Conservation (phyloP, 495 filamentous ascomycete species). For the Xylona heveae region DNA sequence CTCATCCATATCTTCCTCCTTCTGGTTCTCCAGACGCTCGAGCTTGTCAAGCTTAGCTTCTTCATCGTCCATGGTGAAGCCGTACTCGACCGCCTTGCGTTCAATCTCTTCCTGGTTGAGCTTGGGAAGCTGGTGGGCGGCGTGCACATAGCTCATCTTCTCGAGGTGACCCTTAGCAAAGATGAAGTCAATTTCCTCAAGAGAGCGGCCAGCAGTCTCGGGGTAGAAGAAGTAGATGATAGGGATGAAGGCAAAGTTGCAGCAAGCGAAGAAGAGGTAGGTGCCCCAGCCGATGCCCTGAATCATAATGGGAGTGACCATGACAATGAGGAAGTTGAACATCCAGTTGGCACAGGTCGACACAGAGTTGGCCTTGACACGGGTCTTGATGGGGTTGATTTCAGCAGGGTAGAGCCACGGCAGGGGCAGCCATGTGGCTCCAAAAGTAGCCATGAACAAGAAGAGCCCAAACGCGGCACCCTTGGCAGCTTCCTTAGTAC, state of each 20-base stretch:
- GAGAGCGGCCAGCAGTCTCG: slow-evolving; percentile 43
- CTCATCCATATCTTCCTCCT: too few species aligned
- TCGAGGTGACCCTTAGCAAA: slow-evolving; percentile 61
- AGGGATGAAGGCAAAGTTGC: slow-evolving; percentile 52
- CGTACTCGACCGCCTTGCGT: slow-evolving; percentile 36
- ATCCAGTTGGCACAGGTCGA: slow-evolving; percentile 63
- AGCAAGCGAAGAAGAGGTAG: slow-evolving; percentile 55
- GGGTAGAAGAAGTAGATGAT: slow-evolving; percentile 62
- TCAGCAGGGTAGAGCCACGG: slow-evolving; percentile 49
- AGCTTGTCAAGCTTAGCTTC: slow-evolving; percentile 6
- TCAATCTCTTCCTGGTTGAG: slow-evolving; percentile 43
- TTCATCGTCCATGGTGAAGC: slow-evolving; percentile 18
- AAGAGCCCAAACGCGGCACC: slow-evolving; percentile 61
- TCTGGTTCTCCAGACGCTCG: too few species aligned
- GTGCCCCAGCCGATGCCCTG: slow-evolving; percentile 47
- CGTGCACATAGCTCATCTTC: slow-evolving; percentile 53
- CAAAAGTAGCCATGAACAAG: slow-evolving; percentile 59
- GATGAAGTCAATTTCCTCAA: slow-evolving; percentile 67
- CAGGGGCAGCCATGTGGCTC: slow-evolving; percentile 52
- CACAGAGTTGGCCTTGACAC: slow-evolving; percentile 54
- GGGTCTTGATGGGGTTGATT: slow-evolving; percentile 54
- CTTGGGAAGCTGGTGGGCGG: slow-evolving; percentile 45
- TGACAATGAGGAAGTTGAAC: slow-evolving; percentile 64
- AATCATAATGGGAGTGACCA: slow-evolving; percentile 62
- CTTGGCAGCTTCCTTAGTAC: slow-evolving; percentile 27